Base-by-base conservation (phyloP, 345 rosid species). In the Pugionium dolabratum region DNA sequence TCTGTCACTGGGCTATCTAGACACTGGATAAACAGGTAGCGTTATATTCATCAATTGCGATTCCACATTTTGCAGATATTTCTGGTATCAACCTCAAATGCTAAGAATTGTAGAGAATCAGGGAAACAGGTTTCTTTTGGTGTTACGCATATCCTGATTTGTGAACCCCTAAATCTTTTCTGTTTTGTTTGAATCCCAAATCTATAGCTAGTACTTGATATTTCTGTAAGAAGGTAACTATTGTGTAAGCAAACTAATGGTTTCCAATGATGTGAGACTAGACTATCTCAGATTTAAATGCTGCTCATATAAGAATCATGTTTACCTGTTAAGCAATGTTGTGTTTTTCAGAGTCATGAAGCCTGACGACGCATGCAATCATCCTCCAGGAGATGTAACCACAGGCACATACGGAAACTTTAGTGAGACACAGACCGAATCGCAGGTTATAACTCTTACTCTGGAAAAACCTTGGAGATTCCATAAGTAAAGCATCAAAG, bases 391-490 rank as follows among this genome's bases (percentile, higher is more conserved):
- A 59, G 78, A 78, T 62, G 80, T 46, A 44, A 67, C 71, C 42
- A 66, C 46, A n/a, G 70, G 82, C 73, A 53, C 72, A 39, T 82
- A 78, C 37, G 84, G 83, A 65, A 79, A 79, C 73, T 94, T 94
- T 69, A 93, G 96, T 65, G 97, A 93, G 80, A 94, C 99, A 6
- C 99, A 90, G 77, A 88, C 96, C 10, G 99, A 90, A 18, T 94
- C 97, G 31, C 99, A 94, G 97, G 99, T 90, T 72, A 55, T 31
- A 29, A 52, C 63, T 79, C 76, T 18, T 18, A 18, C 18, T 18
- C 18, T 18, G 18, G 18, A 18, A 18, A 18, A 18, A 18, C 18
- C 18, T 18, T 18, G 18, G 18, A 18, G 18, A 18, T 18, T 18
- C 18, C 18, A 32, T 58, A 26, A 55, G 26, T 30, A 30, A 70